Conservation (phyloP, 2,329 filamentous ascomycete genomes). For the Amylocarpus encephaloides region DNA sequence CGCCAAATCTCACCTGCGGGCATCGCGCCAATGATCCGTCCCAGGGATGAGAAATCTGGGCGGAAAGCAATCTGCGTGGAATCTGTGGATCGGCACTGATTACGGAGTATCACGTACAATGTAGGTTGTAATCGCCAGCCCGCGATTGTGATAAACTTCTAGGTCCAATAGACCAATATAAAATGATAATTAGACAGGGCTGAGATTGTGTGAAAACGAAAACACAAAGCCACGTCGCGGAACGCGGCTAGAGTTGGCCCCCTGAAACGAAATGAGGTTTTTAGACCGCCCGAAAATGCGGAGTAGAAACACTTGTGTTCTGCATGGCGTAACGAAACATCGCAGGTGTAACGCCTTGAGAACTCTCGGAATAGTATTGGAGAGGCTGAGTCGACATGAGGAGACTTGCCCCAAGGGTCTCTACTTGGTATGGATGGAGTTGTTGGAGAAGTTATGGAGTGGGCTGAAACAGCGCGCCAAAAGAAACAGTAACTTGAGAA, state of each 20-base stretch:
- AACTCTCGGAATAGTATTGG: too few relatives aligned
- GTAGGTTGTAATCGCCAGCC: slow-evolving; percentile 4
- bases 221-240: slow-evolving; percentile 1
- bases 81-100: slow-evolving; percentile 4
- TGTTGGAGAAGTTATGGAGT: too few relatives aligned
- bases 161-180: slow-evolving; percentile 2
- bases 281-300: background rate
- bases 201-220: background rate
- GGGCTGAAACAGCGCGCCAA: too few relatives aligned
- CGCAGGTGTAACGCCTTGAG: too few relatives aligned
- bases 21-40: slow-evolving; percentile 3
- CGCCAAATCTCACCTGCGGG: background rate
- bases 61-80: slow-evolving; percentile 6
- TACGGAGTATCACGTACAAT: too few relatives aligned
- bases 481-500: too few relatives aligned
- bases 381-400: too few relatives aligned
- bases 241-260: background rate
- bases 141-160: slow-evolving; percentile 6
- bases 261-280: slow-evolving; percentile 1
- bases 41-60: background rate
- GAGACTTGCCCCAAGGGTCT: too few relatives aligned
- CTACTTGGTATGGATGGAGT: too few relatives aligned
- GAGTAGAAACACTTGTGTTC: too few relatives aligned
- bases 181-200: background rate
- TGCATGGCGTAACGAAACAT: too few relatives aligned